Base-by-base conservation (phyloP, 2,329 filamentous ascomycete genomes). In the Biscogniauxia sp. region DNA sequence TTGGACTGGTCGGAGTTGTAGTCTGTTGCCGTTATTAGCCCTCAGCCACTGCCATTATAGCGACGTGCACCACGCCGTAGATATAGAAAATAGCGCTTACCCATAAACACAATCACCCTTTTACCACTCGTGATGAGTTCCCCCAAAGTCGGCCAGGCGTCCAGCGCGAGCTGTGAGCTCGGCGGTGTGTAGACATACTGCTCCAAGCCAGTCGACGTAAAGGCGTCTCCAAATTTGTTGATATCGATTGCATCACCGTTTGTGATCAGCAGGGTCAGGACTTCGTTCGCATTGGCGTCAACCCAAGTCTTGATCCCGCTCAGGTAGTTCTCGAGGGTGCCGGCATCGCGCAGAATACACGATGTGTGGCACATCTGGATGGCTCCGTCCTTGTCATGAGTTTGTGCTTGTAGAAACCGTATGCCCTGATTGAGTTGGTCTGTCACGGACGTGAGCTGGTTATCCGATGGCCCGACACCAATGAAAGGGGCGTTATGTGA, bases 41-140 rank as follows among this genome's bases (percentile, higher is more conserved):
- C 5, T 32, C 28, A 32, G 28, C 11, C 28, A 6, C 11, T 52
- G 49, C 1, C 8, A 5, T 0, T 20, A 5, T 26, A 8, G 8
- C 17, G n/a, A 26, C 1, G 20, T 26, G n/a, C 20, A 15, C 37
- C 2, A 45, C 17, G 15, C 37, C 37, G n/a, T 8, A 7, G 3
- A 32, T 7, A 13, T 2, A 8, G 45, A 51, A 49, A 19, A 25
- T 11, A 17, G 41, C 3, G 70, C 75, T 55, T 77, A 77, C 89
- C 88, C 72, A 93, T 85, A 64, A 93, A 93, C 23, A 88, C 85
- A 53, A 93, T 75, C 1, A 94, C 78, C 17, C 90, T 82, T 8
- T 82, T 89, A 53, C 82, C 81, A 45, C 79, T 78, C 23, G 82
- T 76, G 66, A 93, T 90, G 61, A 94, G 74, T 19, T 82, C 73